These are phyloP conservation scores for Rehmannia glutinosa DNA, from an alignment of 257 asterid species.

Conservation along the genomic window DNA sequence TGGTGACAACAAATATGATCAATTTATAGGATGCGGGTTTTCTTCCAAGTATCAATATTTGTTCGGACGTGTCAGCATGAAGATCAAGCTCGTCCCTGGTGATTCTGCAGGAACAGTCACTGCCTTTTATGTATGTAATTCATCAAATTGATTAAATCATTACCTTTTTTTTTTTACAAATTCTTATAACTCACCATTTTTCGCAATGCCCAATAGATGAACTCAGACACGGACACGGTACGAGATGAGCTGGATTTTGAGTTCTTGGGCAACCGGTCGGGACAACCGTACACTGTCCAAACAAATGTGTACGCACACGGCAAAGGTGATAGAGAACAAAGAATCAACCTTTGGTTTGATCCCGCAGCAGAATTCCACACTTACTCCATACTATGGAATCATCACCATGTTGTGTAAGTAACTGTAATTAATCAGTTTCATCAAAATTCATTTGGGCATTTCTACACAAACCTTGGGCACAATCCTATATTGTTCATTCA, in stretches of 20 bases:
- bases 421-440: no score
- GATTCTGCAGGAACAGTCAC: conserved; percentile 68
- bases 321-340: conserved; percentile 76
- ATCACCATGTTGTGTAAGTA: conserved; percentile 52
- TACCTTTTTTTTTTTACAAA: not conserved
- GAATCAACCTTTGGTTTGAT: conserved; percentile 91
- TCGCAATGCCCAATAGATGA: conserved; percentile 68
- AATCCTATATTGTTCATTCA: no score
- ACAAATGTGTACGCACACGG: conserved; percentile 82
- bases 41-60: conserved; percentile 41
- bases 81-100: conserved; percentile 61
- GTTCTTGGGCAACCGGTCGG: conserved; percentile 82
- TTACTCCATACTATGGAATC: conserved; percentile 66
- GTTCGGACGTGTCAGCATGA: conserved; percentile 50
- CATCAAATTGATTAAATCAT: not conserved
- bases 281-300: conserved; percentile 89
- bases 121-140: conserved; percentile 44
- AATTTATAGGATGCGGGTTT: conserved; percentile 44
- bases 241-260: conserved; percentile 91
- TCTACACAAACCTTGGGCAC: no score
- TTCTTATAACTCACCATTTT: no score
- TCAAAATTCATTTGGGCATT: no score
- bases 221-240: conserved; percentile 48
- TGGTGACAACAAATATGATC: not conserved
- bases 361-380: conserved; percentile 67